Conservation (phyloP, 768 basidiomycete genomes). For the Chalciporus chontae region DNA sequence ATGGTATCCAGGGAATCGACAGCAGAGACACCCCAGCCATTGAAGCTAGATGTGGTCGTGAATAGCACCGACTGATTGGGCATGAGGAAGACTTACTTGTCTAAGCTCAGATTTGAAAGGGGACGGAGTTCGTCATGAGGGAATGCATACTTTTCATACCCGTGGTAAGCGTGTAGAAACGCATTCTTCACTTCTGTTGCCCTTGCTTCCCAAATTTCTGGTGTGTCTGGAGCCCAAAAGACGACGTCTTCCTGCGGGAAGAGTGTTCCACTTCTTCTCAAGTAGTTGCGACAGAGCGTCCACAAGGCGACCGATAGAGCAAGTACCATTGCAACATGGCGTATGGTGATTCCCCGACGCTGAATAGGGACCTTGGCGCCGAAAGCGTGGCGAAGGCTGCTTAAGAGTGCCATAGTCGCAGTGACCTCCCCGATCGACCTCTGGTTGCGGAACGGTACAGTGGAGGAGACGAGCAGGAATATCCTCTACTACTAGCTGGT, state of each 20-base stretch:
- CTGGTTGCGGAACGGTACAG: no score
- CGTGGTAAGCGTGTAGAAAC: slow-evolving; percentile 65
- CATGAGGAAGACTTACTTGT: slow-evolving; percentile 43
- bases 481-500: no score
- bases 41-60: slow-evolving; percentile 48
- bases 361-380: not conserved
- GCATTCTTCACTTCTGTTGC: slow-evolving; percentile 58
- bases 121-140: slow-evolving; percentile 65
- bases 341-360: slow-evolving; percentile 19
- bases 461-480: no score
- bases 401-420: slow-evolving; percentile 8
- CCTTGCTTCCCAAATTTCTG: slow-evolving; percentile 46
- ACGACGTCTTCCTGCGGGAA: slow-evolving; percentile 14
- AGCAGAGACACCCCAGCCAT: slow-evolving; percentile 75
- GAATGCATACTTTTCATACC: slow-evolving; percentile 58
- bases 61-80: not conserved
- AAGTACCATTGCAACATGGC: slow-evolving; percentile 20
- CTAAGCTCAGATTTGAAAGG: slow-evolving; percentile 39
- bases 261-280: not conserved
- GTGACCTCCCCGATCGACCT: no score
- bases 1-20: slow-evolving; percentile 87
- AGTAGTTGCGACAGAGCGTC: slow-evolving; percentile 16
- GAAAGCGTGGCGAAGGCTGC: not conserved
- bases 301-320: slow-evolving; percentile 14
- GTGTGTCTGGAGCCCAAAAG: slow-evolving; percentile 26